phyloP scores from a whole-genome alignment of 805 yeast species.

The Wickerhamomyces canadensis region DNA sequence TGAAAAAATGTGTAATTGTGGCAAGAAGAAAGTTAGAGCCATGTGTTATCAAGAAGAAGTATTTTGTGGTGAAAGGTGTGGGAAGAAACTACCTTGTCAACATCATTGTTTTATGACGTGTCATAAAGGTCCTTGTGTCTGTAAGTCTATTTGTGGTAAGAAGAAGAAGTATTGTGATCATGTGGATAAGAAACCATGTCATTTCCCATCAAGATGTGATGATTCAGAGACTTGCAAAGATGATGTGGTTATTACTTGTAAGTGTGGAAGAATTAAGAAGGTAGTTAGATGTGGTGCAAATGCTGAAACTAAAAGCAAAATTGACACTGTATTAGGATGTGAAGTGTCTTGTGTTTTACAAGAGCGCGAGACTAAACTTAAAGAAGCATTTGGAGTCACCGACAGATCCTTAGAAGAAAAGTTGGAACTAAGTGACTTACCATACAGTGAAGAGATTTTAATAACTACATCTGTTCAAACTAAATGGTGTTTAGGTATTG shows the following conservation, averaged over 20 bases:
- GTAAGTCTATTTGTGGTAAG: conserved; percentile 56
- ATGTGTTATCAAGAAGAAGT: conserved; percentile 65
- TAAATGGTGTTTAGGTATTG: conserved; percentile 66
- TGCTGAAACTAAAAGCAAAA: conserved; percentile 24
- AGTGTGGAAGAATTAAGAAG: conserved; percentile 53
- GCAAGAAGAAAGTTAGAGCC: conserved; percentile 47
- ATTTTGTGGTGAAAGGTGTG: conserved; percentile 67
- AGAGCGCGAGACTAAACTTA: conserved; percentile 55
- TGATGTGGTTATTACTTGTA: conserved; percentile 46
- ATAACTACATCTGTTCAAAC: conserved; percentile 35
- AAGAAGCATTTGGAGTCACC: conserved; percentile 50
- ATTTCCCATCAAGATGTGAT: conserved; percentile 47
- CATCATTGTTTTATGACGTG: conserved; percentile 52
- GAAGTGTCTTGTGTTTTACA: conserved; percentile 62
- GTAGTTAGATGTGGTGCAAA: conserved; percentile 54
- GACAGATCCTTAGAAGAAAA: conserved; percentile 4
- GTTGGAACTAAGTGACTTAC: conserved; percentile 12
- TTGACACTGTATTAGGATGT: conserved; percentile 46
- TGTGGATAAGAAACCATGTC: conserved; percentile 58
- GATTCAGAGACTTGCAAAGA: conserved; percentile 49
- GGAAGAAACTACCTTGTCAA: conserved; percentile 38
- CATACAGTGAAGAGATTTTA: conserved; percentile 19
- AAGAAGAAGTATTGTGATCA: conserved; percentile 60
- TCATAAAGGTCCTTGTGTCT: conserved; percentile 60
- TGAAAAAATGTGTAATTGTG: conserved; percentile 58